Evolutionary conservation across 495 filamentous ascomycete genomes (phyloP), one percentile per base, ranked within the genome.

Genomic region (Penicillium subrubescens): DNA sequence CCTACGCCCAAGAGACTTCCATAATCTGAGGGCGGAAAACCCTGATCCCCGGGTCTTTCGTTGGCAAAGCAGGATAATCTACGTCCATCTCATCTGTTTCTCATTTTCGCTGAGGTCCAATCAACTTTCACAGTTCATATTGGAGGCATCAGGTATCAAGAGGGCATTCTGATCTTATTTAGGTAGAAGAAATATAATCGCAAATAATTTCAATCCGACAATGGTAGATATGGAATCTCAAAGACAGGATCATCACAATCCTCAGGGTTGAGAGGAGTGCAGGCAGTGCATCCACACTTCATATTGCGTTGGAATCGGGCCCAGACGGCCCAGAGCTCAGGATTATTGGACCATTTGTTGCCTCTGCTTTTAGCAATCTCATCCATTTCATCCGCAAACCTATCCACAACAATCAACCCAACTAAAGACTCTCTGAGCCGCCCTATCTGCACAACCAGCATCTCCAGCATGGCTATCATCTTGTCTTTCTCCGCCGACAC

Each of bases 241-340:
- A 54, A 54, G 5, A 54, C 51, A n/a, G 51, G 51, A 31, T 54
- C 51, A n/a, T 5, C n/a, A 29, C 27, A 54, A 17, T 8, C 17
- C 51, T n/a, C 51, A 3, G 51, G 23, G n/a, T 7, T 21, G 31
- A 54, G 51, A 8, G 51, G 51, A 4, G 51, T n/a, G 10, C 51
- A 54, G n/a, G 51, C 51, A 14, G 51, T 34, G 51, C 51, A 54
- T n/a, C 51, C 51, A 34, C 51, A 54, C n/a, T 54, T 54, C 51
- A 54, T 33, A 17, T 31, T 34, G 14, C n/a, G 27, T 54, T 54
- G 51, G 10, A 54, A 12, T 8, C n/a, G 51, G 31, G 19, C 10
- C 51, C 51, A 54, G 31, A 54, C n/a, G 2, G n/a, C 1, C 51
- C 51, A 54, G 29, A 34, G 29, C 51, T 54, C 51, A 34, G 27